Percentiles rank a stretch among this genome's conserved stretches.
phyloP scores from a whole-genome alignment of 805 yeast species.

The Pichia heedii region DNA sequence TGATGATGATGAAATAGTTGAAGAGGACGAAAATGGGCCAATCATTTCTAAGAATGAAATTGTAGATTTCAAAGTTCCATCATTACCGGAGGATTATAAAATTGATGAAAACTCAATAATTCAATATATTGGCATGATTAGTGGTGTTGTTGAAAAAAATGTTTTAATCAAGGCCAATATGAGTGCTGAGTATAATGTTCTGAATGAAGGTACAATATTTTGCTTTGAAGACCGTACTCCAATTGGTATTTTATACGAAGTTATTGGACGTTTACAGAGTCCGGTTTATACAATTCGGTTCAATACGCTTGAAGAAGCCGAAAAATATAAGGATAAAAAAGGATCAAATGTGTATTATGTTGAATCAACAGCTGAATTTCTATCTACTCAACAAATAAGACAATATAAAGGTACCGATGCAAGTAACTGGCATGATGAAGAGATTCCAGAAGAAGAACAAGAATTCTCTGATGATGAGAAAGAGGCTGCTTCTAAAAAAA shows the following conservation, averaged over 20 bases:
- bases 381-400: conserved; percentile 65
- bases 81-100: conserved; percentile 55
- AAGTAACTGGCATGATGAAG: conserved; percentile 91
- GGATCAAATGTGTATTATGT: conserved; percentile 65
- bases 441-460: conserved; percentile 84
- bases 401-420: conserved; percentile 85
- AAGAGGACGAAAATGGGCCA: conserved; percentile 41
- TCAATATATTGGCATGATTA: conserved; percentile 61
- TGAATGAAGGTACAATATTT: conserved; percentile 72
- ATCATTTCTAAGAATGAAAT: conserved; percentile 74
- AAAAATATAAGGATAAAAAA: conserved; percentile 35
- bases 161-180: conserved; percentile 60
- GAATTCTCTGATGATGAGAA: conserved; percentile 93
- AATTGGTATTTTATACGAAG: conserved; percentile 76
- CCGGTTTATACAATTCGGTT: conserved; percentile 78
- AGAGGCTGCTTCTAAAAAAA: conserved; percentile 62
- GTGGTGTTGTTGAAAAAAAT: conserved; percentile 61
- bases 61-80: conserved; percentile 55
- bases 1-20: conserved; percentile 25
- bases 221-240: conserved; percentile 65
- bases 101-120: conserved; percentile 56
- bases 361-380: conserved; percentile 71
- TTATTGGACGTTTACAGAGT: conserved; percentile 76
- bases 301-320: conserved; percentile 40
- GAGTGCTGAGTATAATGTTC: conserved; percentile 78